These are phyloP conservation scores for Leersia perrieri DNA, from an alignment of 176 grass and related monocot species.

Conservation along the genomic window DNA sequence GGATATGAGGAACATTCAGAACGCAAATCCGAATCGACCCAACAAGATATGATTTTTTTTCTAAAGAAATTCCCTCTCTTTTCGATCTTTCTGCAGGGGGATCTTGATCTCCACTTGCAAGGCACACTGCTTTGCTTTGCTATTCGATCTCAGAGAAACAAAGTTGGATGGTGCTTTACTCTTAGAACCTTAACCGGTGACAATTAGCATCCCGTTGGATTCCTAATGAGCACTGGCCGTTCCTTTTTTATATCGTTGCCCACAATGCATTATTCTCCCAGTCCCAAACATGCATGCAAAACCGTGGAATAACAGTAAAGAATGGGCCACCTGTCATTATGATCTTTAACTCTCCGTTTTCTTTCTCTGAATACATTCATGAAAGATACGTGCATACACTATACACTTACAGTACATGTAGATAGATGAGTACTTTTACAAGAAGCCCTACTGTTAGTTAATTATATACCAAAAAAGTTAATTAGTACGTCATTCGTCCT, in stretches of 20 bases:
- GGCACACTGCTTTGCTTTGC: too few relatives aligned
- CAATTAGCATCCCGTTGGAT: conserved; percentile 56
- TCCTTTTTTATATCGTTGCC: conserved; percentile 32
- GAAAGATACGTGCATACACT: too few relatives aligned
- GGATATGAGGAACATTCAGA: conserved; percentile 50
- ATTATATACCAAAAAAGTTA: too few relatives aligned
- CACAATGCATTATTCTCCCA: not conserved
- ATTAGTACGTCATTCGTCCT: too few relatives aligned
- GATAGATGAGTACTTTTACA: too few relatives aligned
- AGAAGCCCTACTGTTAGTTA: too few relatives aligned
- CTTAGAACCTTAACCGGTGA: conserved; percentile 40
- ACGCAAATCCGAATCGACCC: conserved; percentile 34
- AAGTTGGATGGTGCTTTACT: conserved; percentile 33
- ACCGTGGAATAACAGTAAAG: not conserved
- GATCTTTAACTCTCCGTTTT: not conserved
- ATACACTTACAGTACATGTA: too few relatives aligned
- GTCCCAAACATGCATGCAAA: not conserved
- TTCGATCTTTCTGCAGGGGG: not conserved
- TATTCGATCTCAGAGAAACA: not conserved
- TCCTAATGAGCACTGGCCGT: conserved; percentile 51
- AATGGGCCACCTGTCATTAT: not conserved
- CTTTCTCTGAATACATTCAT: too few relatives aligned
- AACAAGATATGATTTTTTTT: conserved; percentile 33
- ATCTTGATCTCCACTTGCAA: too few relatives aligned
- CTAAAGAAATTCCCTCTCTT: not conserved